Evolutionary conservation across 2,329 filamentous ascomycete species (phyloP).

Genomic region (Didymella pinodella): DNA sequence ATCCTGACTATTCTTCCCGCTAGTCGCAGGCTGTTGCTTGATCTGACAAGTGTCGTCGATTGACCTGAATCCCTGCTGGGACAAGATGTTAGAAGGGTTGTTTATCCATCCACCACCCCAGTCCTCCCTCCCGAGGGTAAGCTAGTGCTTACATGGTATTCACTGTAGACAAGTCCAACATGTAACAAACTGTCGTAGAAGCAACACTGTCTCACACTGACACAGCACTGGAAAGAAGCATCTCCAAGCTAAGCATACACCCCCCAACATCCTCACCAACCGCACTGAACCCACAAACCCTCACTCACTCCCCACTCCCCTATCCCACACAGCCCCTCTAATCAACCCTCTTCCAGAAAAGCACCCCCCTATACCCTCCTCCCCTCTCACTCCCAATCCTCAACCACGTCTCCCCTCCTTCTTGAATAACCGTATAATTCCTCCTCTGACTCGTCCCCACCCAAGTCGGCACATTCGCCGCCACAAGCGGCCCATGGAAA

Average conservation of each 20-base stretch:
- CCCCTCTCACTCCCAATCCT: constrained; percentile 38
- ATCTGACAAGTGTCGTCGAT: background rate
- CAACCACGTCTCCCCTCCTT: constrained; percentile 27
- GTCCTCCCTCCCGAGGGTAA: too few relatives aligned
- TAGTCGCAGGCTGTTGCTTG: background rate
- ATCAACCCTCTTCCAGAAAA: constrained; percentile 38
- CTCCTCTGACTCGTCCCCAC: constrained; percentile 29
- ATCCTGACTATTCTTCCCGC: background rate
- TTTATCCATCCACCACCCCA: too few relatives aligned
- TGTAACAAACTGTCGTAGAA: too few relatives aligned
- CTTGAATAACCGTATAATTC: constrained; percentile 36
- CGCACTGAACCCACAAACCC: too few relatives aligned
- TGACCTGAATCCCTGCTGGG: background rate
- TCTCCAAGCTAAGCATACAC: too few relatives aligned
- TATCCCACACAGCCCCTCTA: background rate
- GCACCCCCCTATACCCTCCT: constrained; percentile 29
- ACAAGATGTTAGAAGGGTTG: too few relatives aligned
- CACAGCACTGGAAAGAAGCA: too few relatives aligned
- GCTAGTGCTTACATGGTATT: too few relatives aligned
- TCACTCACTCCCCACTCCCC: too few relatives aligned
- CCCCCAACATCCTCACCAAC: too few relatives aligned
- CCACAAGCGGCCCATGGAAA: constrained; percentile 38
- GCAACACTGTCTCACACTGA: too few relatives aligned
- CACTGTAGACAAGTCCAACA: too few relatives aligned
- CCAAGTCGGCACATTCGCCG: constrained; percentile 40